Evolutionary conservation across 441 rosid genomes (phyloP), one percentile per base, ranked within the genome.

Genomic region (Erodium trifolium): DNA sequence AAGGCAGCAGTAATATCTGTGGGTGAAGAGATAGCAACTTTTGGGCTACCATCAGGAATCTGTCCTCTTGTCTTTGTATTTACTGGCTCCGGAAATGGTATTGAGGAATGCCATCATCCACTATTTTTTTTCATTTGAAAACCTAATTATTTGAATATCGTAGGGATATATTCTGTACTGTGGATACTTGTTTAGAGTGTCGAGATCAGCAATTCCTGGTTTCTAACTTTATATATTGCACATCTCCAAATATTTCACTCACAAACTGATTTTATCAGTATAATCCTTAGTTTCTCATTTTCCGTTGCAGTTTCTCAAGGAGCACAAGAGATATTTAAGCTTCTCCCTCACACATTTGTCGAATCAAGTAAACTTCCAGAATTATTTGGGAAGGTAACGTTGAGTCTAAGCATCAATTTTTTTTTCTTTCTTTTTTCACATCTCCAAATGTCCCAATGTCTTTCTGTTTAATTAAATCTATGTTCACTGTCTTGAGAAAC

Each of bases 41-140:
- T 71, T 72, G 97, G 98, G 71, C 78, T 93, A 63, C 94, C 94
- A 1, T 76, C 87, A n/a, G 93, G 91, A 81, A 84, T 89, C 75
- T 88, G 91, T 72, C 97, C 98, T 77, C 77, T 93, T 68, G 92
- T 93, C n/a, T 85, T 93, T 76, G 77, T 93, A 18, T 93, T 93
- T 82, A 87, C 94, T 1, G 97, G 96, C 31, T 83, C 91, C 5
- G 96, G 96, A 77, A 88, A 91, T 64, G 98, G 98, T 93, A 85
- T 55, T 5, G 70, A 63, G 13, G 49, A 43, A 2, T 41, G 39
- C 31, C 59, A 45, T 19, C 29, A 67, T 27, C 23, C 41, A 14
- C 18, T 66, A 34, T 62, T 72, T 55, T 65, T 65, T 65, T 31
- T 31, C 67, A 23, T 53, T 18, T 45, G 51, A 31, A 17, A 65